These are phyloP conservation scores for Coemansia sp. DNA, from an alignment of 192 early-diverging fungal genomes.

Conservation along the genomic window DNA sequence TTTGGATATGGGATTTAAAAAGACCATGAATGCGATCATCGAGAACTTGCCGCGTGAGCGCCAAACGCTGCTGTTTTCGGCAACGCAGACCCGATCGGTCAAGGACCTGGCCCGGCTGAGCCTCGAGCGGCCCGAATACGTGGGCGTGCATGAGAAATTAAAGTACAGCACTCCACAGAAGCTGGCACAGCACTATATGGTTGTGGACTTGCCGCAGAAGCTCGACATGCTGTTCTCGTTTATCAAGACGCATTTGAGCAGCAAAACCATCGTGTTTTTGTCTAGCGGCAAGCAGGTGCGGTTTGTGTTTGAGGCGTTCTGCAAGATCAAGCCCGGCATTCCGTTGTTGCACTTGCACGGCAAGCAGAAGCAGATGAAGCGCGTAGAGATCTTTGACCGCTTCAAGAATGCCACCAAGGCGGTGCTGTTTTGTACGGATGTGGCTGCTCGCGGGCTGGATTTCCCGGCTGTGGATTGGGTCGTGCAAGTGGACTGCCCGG, in stretches of 20 bases:
- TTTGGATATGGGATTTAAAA: conserved; percentile 84
- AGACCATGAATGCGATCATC: conserved; percentile 77
- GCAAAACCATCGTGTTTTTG: conserved; percentile 89
- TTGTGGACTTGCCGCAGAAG: conserved; percentile 80
- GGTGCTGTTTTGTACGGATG: conserved; percentile 89
- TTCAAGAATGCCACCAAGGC: conserved; percentile 77
- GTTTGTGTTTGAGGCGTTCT: conserved; percentile 93
- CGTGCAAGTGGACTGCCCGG: conserved; percentile 95
- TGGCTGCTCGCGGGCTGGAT: conserved; percentile 95
- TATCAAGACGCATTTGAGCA: conserved; percentile 85
- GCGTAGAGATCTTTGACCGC: conserved; percentile 90
- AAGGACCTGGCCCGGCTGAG: conserved; percentile 90
- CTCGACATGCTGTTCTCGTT: conserved; percentile 97
- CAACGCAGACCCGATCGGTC: conserved; percentile 96
- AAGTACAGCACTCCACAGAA: conserved; percentile 77
- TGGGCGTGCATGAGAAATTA: conserved; percentile 87
- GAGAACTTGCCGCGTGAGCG: conserved; percentile 78
- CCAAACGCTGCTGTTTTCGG: conserved; percentile 94
- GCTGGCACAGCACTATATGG: conserved; percentile 84
- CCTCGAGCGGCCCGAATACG: conserved; percentile 88
- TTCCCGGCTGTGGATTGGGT: conserved; percentile 99
- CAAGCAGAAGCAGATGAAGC: conserved; percentile 93
- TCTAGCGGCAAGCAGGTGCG: conserved; percentile 97
- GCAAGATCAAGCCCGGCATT: conserved; percentile 91
- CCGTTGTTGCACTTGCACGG: conserved; percentile 91